phyloP scores from a whole-genome alignment of 2,329 filamentous ascomycete species.

The Arthrobotrys sinensis region DNA sequence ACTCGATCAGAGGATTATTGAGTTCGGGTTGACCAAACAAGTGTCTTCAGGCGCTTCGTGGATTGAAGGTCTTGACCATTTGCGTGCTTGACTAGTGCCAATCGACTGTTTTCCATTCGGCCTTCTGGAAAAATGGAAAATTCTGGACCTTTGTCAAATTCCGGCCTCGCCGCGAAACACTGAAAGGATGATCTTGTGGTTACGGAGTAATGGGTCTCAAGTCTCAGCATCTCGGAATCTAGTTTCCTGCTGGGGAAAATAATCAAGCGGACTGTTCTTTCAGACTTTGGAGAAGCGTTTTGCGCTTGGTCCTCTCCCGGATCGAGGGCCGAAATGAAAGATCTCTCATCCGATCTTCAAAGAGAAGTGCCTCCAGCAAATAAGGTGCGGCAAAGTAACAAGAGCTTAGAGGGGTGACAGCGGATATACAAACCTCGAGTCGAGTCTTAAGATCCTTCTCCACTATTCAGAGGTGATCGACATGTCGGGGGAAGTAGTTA shows the following conservation, averaged over 20 bases:
- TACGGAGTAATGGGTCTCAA: conserved; percentile 24
- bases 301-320: conserved; percentile 54
- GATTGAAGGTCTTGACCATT: not conserved
- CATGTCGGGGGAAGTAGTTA: conserved; percentile 7
- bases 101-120: conserved; percentile 34
- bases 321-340: conserved; percentile 57
- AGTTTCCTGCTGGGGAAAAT: conserved; percentile 38
- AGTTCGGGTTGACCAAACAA: not conserved
- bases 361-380: conserved; percentile 39
- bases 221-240: conserved; percentile 27
- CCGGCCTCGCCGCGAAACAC: conserved; percentile 38
- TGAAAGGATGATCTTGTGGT: conserved; percentile 20
- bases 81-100: not conserved
- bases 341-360: conserved; percentile 57
- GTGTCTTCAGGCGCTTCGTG: not conserved
- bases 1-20: not conserved
- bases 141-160: conserved; percentile 42
- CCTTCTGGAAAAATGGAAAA: conserved; percentile 59
- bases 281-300: conserved; percentile 4
- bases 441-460: not conserved
- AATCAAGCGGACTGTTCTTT: not conserved
- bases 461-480: conserved; percentile 5
- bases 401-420: not conserved
- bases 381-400: conserved; percentile 49
- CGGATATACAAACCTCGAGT: not conserved